Evolutionary conservation across 164 flowering plant genomes (phyloP), one percentile per base, ranked within the genome.

Genomic region (grape (Vitis vinifera)): DNA sequence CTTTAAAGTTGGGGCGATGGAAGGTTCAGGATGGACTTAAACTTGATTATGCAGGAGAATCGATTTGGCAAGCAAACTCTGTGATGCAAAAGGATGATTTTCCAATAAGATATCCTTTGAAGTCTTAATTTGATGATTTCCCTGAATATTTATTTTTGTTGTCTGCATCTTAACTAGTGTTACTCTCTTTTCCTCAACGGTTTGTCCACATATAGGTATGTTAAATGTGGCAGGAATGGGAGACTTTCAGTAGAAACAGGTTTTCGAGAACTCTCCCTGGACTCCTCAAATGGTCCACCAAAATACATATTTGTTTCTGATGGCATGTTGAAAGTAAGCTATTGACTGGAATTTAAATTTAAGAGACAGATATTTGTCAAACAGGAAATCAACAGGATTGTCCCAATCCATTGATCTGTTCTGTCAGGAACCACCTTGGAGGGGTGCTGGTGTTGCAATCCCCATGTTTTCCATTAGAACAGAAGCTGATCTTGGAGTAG

Each of bases 381-480:
- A 31, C 17, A 55, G 23, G 23, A 58, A 59, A 7, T 66, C 59
- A 55, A 12, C 53, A 30, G 13, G 13, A n/a, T 50, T 16, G 10
- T 51, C 12, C 44, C 60, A 55, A 12, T 15, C 29, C 27, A 15
- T 52, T 58, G 44, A 61, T 14, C 61, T 77, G 11, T 68, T 63
- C 72, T 66, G 2, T 23, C 71, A 94, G 97, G 97, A 89, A 82
- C 80, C 80, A 80, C 98, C 99, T 62, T 95, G 99, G 99, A 81
- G 97, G 29, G 98, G 99, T 76, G 93, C 94, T 81, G 99, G 99
- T 68, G 91, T 92, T 68, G 94, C 98, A 44, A 75, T 95, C 61
- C 99, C 98, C 19, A 87, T 92, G 96, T 95, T 95, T 74, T 95
- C 99, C 64, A 80, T 91, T 9, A 79, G 98, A 84, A 87, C 98